Conservation (phyloP, 768 basidiomycete species). For the Pleurotus djamor region DNA sequence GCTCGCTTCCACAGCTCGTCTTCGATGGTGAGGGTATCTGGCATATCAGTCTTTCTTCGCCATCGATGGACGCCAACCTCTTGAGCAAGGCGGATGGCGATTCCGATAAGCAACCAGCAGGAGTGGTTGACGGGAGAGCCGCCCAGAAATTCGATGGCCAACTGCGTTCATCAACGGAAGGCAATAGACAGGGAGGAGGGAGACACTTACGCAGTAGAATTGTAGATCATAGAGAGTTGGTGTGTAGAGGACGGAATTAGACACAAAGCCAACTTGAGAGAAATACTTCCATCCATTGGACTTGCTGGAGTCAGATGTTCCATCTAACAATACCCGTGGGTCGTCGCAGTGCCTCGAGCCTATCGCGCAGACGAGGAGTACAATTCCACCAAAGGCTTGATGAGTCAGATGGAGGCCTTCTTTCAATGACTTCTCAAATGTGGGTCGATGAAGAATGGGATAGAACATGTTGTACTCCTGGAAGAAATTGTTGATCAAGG, state of each 20-base stretch:
- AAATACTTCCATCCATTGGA: constrained; percentile 67
- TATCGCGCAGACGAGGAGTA: constrained; percentile 39
- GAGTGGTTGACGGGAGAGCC: constrained; percentile 49
- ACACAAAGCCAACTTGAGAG: constrained; percentile 60
- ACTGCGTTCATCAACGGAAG: constrained; percentile 25
- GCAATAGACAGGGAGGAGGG: neutral
- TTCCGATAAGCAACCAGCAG: constrained; percentile 61
- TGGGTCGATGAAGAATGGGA: constrained; percentile 73
- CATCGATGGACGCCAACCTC: constrained; percentile 72
- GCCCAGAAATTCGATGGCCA: constrained; percentile 45
- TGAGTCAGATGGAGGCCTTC: constrained; percentile 51
- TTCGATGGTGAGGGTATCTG: constrained; percentile 35
- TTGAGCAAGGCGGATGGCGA: constrained; percentile 67
- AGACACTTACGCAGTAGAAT: constrained; percentile 48
- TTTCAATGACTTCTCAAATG: constrained; percentile 54
- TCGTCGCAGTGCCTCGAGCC: constrained; percentile 49
- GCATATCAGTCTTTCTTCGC: constrained; percentile 23
- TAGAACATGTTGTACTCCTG: constrained; percentile 44
- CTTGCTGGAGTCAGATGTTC: constrained; percentile 26
- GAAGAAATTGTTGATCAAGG: constrained; percentile 71
- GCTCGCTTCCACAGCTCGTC: constrained; percentile 75
- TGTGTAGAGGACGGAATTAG: constrained; percentile 55
- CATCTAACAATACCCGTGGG: constrained; percentile 49
- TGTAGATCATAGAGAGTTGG: constrained; percentile 76
- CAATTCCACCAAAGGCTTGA: constrained; percentile 39